phyloP scores from a whole-genome alignment of 2,329 filamentous ascomycete species.

The Epichloe festucae region DNA sequence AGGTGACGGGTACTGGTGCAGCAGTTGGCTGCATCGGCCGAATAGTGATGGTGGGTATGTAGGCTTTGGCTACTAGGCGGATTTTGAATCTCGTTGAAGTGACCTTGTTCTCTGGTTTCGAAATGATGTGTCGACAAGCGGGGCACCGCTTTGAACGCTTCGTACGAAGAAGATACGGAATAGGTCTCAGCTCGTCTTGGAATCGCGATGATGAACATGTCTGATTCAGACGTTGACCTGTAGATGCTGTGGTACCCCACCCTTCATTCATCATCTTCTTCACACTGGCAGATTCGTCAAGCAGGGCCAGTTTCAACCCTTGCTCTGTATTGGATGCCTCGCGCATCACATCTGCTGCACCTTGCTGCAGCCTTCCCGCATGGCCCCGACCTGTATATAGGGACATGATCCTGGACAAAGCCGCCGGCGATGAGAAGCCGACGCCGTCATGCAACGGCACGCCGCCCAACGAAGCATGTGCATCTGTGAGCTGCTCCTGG shows the following conservation, averaged over 20 bases:
- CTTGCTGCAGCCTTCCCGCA: slow-evolving; percentile 50
- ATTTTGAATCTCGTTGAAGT: slow-evolving; percentile 85
- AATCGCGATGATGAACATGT: slow-evolving; percentile 48
- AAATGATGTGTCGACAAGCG: slow-evolving; percentile 85
- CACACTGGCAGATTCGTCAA: slow-evolving; percentile 51
- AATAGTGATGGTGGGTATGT: slow-evolving; percentile 73
- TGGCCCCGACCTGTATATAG: slow-evolving; percentile 61
- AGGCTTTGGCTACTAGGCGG: slow-evolving; percentile 73
- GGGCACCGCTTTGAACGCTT: slow-evolving; percentile 92
- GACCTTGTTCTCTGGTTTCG: slow-evolving; percentile 86
- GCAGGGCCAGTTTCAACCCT: slow-evolving; percentile 51
- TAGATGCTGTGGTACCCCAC: slow-evolving; percentile 48
- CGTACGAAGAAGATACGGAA: slow-evolving; percentile 72
- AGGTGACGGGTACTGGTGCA: slow-evolving; percentile 21
- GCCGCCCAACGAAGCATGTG: slow-evolving; percentile 37
- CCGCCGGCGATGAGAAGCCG: slow-evolving; percentile 63
- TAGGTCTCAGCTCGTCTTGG: slow-evolving; percentile 61
- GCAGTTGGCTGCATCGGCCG: slow-evolving; percentile 40
- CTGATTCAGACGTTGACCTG: slow-evolving; percentile 35
- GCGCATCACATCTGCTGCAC: slow-evolving; percentile 61
- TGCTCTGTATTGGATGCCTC: slow-evolving; percentile 62
- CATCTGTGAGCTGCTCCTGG: slow-evolving; percentile 59
- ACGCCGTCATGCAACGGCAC: slow-evolving; percentile 24
- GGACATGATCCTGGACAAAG: slow-evolving; percentile 80
- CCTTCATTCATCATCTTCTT: slow-evolving; percentile 44